A percentile compares a stretch with the other conserved stretches of the same genome.
phyloP scores from a whole-genome alignment of 1,284 basidiomycete genomes.

The Rhodotorula sp. region DNA sequence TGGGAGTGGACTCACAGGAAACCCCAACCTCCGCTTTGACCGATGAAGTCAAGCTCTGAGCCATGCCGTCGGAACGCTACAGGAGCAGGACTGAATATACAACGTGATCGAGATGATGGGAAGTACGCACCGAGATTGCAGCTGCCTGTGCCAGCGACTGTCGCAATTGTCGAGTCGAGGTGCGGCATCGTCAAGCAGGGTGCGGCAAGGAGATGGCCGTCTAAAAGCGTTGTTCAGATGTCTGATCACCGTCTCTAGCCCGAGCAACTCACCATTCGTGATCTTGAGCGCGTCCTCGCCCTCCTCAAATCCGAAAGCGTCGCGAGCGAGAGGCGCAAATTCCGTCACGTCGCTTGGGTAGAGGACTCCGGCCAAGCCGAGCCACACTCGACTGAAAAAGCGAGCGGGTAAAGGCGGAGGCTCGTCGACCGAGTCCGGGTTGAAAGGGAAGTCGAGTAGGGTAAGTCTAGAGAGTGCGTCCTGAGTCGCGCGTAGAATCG shows the following conservation, averaged over 20 bases:
- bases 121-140: conserved; percentile 11
- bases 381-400: conserved; percentile 32
- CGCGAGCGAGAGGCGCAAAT: conserved; percentile 10
- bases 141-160: conserved; percentile 24
- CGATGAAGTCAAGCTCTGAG: conserved; percentile 15
- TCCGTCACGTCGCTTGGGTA: conserved; percentile 14
- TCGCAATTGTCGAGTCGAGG: conserved; percentile 24
- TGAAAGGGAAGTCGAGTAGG: background rate
- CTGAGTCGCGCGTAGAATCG: conserved; percentile 20
- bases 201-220: conserved; percentile 30
- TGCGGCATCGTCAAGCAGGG: background rate
- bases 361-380: conserved; percentile 32
- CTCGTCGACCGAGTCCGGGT: background rate
- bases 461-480: conserved; percentile 14
- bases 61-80: conserved; percentile 9
- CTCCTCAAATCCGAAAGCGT: conserved; percentile 16
- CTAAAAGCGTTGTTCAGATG: no score
- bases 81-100: no score
- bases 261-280: conserved; percentile 29
- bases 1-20: conserved; percentile 39
- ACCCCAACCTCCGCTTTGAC: conserved; percentile 42
- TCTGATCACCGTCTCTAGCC: no score
- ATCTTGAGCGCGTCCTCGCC: conserved; percentile 20
- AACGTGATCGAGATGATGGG: conserved; percentile 47
- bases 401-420: conserved; percentile 1